Conservation (phyloP, 371 early-diverging fungal genomes). For the Blyttiomyces sp. region DNA sequence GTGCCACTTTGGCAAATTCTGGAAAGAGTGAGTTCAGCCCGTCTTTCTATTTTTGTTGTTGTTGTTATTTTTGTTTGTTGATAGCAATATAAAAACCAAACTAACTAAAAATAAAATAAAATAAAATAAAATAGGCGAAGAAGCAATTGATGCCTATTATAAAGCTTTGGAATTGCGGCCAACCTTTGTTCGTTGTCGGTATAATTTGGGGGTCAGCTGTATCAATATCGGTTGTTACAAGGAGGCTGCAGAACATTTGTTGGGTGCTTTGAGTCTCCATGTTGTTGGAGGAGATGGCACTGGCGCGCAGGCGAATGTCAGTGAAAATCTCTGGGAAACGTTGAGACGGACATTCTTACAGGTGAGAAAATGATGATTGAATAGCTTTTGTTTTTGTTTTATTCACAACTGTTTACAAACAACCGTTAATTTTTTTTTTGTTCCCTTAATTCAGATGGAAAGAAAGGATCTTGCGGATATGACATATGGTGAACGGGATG, state of each 20-base stretch:
- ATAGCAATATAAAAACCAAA: no score
- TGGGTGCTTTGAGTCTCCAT: constrained; percentile 65
- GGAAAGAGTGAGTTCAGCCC: constrained; percentile 53
- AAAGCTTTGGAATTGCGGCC: constrained; percentile 88
- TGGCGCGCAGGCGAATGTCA: constrained; percentile 53
- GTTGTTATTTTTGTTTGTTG: no score
- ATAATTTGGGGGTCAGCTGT: constrained; percentile 88
- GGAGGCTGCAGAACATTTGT: constrained; percentile 87
- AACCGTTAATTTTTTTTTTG: neutral
- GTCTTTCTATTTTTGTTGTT: no score
- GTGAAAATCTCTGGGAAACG: constrained; percentile 84
- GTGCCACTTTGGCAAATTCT: constrained; percentile 89
- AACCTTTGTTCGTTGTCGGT: constrained; percentile 85
- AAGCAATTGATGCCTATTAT: constrained; percentile 88
- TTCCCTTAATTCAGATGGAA: constrained; percentile 46
- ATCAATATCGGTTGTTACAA: constrained; percentile 80
- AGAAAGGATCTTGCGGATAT: constrained; percentile 73
- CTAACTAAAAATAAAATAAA: neutral
- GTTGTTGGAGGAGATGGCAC: constrained; percentile 36
- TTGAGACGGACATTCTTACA: constrained; percentile 67
- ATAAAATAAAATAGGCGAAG: constrained; percentile 30
- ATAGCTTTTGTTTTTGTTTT: neutral
- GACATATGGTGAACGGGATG: constrained; percentile 62
- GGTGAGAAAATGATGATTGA: constrained; percentile 20
- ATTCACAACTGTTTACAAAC: neutral